Evolutionary conservation across 805 yeast species (phyloP).

Genomic region (Vanderwaltozyma yarrowii): DNA sequence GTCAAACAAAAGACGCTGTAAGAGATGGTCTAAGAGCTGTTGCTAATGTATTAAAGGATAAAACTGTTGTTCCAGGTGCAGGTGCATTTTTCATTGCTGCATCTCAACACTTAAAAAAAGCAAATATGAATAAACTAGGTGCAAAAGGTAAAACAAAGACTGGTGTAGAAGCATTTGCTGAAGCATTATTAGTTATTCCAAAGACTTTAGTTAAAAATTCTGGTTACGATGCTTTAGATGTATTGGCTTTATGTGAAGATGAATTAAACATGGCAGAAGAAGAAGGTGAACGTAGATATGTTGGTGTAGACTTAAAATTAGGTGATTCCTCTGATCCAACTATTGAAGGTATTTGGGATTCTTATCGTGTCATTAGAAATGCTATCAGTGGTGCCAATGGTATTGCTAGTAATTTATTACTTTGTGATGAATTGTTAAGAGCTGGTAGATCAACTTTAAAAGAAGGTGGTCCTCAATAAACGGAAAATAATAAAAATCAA

Average conservation of each 20-base stretch:
- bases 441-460: conserved; percentile 94
- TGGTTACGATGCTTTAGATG: conserved; percentile 87
- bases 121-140: conserved; percentile 41
- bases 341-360: conserved; percentile 93
- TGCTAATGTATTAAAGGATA: conserved; percentile 80
- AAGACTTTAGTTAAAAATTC: conserved; percentile 88
- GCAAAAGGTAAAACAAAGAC: conserved; percentile 79
- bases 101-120: conserved; percentile 48
- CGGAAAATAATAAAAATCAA: not conserved
- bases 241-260: conserved; percentile 82
- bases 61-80: conserved; percentile 86
- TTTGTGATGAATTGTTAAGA: conserved; percentile 92
- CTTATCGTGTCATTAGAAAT: conserved; percentile 86
- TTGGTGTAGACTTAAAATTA: conserved; percentile 80
- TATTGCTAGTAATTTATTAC: conserved; percentile 79
- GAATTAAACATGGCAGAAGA: conserved; percentile 35
- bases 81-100: conserved; percentile 91
- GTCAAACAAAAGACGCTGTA: conserved; percentile 93
- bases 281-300: conserved; percentile 65
- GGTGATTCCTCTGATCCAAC: conserved; percentile 97
- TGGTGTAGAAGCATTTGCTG: conserved; percentile 90
- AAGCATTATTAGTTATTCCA: conserved; percentile 82
- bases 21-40: conserved; percentile 96
- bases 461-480: conserved; percentile 33
- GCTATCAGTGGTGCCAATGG: conserved; percentile 89